Percentiles rank a stretch among this genome's conserved stretches.
Conservation (phyloP, 805 yeast genomes). For the Peterozyma toletana region DNA sequence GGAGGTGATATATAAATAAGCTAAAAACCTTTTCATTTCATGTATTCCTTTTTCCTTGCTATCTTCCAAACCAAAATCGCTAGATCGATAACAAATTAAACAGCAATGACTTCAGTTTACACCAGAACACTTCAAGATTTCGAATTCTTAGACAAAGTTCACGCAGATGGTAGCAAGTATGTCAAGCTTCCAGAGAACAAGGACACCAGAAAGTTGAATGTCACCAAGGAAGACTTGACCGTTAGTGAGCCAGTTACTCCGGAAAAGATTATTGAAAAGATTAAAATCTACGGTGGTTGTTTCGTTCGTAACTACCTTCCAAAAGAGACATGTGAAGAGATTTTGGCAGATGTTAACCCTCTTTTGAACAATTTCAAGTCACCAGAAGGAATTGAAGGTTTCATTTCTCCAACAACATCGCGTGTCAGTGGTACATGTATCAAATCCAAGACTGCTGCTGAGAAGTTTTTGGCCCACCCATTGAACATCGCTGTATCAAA, state of each 20-base stretch:
- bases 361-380: conserved; percentile 14
- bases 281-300: conserved; percentile 19
- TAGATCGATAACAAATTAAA: too few species aligned
- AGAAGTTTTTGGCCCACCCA: conserved; percentile 12
- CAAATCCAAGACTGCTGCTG: conserved; percentile 14
- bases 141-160: neutral
- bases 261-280: conserved; percentile 8
- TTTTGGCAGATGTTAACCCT: conserved; percentile 16
- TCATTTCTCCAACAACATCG: conserved; percentile 18
- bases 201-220: neutral
- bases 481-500: conserved; percentile 13
- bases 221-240: conserved; percentile 8
- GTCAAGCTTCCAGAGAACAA: neutral
- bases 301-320: conserved; percentile 14
- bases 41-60: too few species aligned
- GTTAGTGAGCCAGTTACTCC: conserved; percentile 10
- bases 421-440: conserved; percentile 16
- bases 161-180: conserved; percentile 3
- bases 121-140: too few species aligned
- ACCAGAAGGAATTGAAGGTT: conserved; percentile 15
- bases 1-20: too few species aligned
- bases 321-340: conserved; percentile 9
- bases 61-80: too few species aligned
- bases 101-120: too few species aligned
- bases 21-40: too few species aligned